These are phyloP conservation scores for Excoecaria agallocha DNA, from an alignment of 345 rosid genomes.

Conservation along the genomic window DNA sequence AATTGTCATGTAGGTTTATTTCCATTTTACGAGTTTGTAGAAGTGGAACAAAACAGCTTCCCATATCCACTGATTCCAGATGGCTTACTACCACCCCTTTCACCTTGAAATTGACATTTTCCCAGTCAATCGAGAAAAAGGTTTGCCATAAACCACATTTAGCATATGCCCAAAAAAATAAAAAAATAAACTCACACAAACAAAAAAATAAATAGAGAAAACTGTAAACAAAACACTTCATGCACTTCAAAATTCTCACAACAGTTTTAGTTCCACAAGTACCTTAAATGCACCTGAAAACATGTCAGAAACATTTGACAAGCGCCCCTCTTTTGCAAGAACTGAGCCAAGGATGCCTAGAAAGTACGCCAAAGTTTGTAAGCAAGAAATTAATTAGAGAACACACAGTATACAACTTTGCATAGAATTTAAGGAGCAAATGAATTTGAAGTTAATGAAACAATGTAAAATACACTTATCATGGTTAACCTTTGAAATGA, in stretches of 20 bases:
- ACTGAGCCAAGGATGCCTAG: conserved; percentile 83
- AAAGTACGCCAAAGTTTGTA: conserved; percentile 5
- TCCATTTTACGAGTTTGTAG: too few relatives aligned
- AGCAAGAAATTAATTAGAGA: neutral
- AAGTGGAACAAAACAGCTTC: too few relatives aligned
- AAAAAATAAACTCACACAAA: too few relatives aligned
- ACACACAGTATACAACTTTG: too few relatives aligned
- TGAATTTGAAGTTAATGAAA: too few relatives aligned
- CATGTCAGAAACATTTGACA: conserved; percentile 49
- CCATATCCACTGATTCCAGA: neutral
- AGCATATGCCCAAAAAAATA: neutral
- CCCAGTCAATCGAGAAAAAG: neutral
- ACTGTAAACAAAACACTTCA: neutral
- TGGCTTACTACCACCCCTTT: neutral
- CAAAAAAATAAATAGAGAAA: too few relatives aligned
- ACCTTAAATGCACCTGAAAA: conserved; percentile 83
- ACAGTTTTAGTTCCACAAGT: conserved; percentile 12
- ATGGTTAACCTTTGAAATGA: too few relatives aligned
- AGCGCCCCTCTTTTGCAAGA: conserved; percentile 67
- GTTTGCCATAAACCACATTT: neutral
- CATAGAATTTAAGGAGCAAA: neutral
- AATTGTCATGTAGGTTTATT: too few relatives aligned
- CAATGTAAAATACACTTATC: too few relatives aligned
- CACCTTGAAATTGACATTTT: neutral
- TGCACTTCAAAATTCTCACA: neutral